phyloP scores from a whole-genome alignment of 163 green algal genomes.

The Botryococcus braunii region DNA sequence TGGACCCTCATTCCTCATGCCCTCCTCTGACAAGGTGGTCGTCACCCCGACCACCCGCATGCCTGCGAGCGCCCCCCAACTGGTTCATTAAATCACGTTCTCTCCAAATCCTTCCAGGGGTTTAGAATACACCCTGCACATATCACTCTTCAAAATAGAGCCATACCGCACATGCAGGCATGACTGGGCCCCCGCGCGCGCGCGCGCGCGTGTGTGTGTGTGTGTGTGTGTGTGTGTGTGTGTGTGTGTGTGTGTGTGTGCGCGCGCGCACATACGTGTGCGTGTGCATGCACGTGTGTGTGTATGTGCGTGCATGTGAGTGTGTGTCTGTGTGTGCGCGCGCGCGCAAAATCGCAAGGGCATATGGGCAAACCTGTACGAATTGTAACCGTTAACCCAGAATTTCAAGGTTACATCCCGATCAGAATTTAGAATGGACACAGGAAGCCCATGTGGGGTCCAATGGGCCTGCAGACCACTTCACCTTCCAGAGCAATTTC shows the following conservation, averaged over 20 bases:
- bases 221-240: too few species aligned
- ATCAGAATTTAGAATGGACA: neutral
- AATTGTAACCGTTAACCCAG: neutral
- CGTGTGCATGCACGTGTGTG: too few species aligned
- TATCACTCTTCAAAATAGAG: too few species aligned
- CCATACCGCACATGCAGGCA: too few species aligned
- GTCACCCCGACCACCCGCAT: slow-evolving; percentile 45
- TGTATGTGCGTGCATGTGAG: too few species aligned
- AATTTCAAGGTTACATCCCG: neutral
- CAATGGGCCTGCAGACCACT: neutral
- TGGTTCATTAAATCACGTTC: too few species aligned
- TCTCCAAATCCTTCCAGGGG: too few species aligned
- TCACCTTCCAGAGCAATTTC: neutral
- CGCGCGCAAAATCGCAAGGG: neutral
- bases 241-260: too few species aligned
- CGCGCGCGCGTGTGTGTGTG: too few species aligned
- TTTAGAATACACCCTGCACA: too few species aligned
- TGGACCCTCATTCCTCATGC: slow-evolving; percentile 22
- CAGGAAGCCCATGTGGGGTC: neutral
- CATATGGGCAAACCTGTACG: neutral
- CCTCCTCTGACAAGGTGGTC: slow-evolving; percentile 21
- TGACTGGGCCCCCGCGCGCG: too few species aligned
- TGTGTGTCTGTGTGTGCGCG: neutral
- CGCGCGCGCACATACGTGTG: too few species aligned
- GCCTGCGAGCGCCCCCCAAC: slow-evolving; percentile 15